phyloP scores from a whole-genome alignment of 2,329 filamentous ascomycete species.

The Fusarium mangiferae region DNA sequence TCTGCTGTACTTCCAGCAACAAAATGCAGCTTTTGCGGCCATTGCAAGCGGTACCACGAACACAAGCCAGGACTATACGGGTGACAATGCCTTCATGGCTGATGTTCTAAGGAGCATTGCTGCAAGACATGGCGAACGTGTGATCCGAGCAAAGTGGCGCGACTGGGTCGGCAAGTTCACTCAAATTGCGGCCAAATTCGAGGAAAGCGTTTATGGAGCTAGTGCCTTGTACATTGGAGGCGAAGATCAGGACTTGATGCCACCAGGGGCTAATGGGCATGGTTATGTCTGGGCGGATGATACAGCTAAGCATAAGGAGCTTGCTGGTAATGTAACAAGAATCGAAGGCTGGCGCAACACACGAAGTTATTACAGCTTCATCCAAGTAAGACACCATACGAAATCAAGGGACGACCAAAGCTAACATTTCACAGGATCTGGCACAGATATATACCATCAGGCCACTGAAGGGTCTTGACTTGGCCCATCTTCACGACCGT shows the following conservation, averaged over 20 bases:
- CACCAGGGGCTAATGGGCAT: slow-evolving; percentile 76
- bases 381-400: slow-evolving; percentile 69
- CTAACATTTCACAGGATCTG: slow-evolving; percentile 63
- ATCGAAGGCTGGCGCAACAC: slow-evolving; percentile 98
- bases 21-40: slow-evolving; percentile 68
- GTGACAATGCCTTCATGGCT: slow-evolving; percentile 89
- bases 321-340: slow-evolving; percentile 89
- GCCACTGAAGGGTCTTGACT: slow-evolving; percentile 82
- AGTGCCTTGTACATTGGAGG: slow-evolving; percentile 88
- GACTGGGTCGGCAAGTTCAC: slow-evolving; percentile 96
- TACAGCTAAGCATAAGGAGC: slow-evolving; percentile 79
- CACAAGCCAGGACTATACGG: slow-evolving; percentile 75
- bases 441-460: slow-evolving; percentile 71
- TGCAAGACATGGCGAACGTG: slow-evolving; percentile 87
- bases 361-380: slow-evolving; percentile 93
- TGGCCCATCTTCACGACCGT: slow-evolving; percentile 93
- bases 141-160: slow-evolving; percentile 91
- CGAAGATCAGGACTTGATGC: slow-evolving; percentile 71
- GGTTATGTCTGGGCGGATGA: slow-evolving; percentile 97
- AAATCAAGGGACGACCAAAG: not conserved
- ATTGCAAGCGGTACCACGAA: slow-evolving; percentile 56
- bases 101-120: slow-evolving; percentile 85
- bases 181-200: slow-evolving; percentile 90
- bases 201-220: slow-evolving; percentile 94
- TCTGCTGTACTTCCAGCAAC: slow-evolving; percentile 86